These are phyloP conservation scores for Chaetomiaceae sp. DNA, from an alignment of 2,329 filamentous ascomycete genomes.

Conservation along the genomic window DNA sequence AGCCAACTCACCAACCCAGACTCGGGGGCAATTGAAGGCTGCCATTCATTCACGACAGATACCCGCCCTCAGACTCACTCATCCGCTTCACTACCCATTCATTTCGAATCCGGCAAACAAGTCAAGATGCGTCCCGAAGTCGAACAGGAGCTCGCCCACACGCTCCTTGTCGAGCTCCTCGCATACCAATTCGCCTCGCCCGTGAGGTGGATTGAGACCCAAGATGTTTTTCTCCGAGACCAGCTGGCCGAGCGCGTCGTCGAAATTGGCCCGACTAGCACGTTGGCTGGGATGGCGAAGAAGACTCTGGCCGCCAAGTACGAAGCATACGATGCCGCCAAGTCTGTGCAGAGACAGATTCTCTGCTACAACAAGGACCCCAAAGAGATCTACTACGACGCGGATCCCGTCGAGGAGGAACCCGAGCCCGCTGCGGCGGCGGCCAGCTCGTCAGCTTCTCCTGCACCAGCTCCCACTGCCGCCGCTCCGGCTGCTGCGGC, in stretches of 20 bases:
- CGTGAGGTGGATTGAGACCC: constrained; percentile 99
- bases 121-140: constrained; percentile 88
- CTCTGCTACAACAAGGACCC: constrained; percentile 99
- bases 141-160: constrained; percentile 98
- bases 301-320: constrained; percentile 94
- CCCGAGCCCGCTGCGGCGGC: constrained; percentile 50
- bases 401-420: constrained; percentile 91
- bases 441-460: constrained; percentile 39
- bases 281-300: constrained; percentile 95
- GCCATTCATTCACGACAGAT: background rate
- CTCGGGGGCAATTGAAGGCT: constrained; percentile 6
- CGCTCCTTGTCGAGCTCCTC: constrained; percentile 94
- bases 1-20: background rate
- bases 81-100: background rate
- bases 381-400: constrained; percentile 99
- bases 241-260: constrained; percentile 96
- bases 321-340: constrained; percentile 96
- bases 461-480: constrained; percentile 45
- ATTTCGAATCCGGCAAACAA: constrained; percentile 12
- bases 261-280: constrained; percentile 95
- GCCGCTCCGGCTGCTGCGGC: constrained; percentile 53
- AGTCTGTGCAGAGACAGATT: constrained; percentile 93
- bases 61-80: background rate
- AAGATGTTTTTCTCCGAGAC: constrained; percentile 98
- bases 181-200: constrained; percentile 99